A percentile compares a stretch with the other conserved stretches of the same genome.
These are phyloP conservation scores for Phytophthora tubulina DNA, from an alignment of 352 stramenopile species.

Conservation along the genomic window DNA sequence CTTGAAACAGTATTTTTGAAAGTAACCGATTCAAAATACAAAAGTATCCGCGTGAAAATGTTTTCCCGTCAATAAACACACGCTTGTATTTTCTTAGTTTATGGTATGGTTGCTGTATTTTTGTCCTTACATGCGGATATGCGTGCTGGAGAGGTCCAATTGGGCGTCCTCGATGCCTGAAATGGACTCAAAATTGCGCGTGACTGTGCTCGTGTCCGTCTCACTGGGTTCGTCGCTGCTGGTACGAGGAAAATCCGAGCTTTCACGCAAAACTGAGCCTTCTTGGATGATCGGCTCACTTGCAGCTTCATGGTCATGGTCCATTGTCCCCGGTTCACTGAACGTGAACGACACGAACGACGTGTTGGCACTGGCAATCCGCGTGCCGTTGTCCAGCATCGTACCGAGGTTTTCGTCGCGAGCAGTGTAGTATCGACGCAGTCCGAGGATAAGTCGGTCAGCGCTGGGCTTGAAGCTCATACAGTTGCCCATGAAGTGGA, in stretches of 20 bases:
- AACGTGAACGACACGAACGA: slow-evolving; percentile 60
- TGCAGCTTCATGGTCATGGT: slow-evolving; percentile 19
- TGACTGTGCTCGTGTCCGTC: slow-evolving; percentile 34
- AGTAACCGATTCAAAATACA: no score
- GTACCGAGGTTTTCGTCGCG: slow-evolving; percentile 21
- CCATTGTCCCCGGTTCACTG: slow-evolving; percentile 25
- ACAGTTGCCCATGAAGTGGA: slow-evolving; percentile 80
- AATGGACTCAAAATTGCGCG: slow-evolving; percentile 58
- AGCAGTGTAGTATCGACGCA: slow-evolving; percentile 48
- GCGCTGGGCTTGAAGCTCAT: slow-evolving; percentile 79
- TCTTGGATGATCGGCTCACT: slow-evolving; percentile 45
- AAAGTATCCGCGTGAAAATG: not conserved
- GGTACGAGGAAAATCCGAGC: slow-evolving; percentile 13
- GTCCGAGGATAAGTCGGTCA: slow-evolving; percentile 53
- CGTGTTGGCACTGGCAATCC: slow-evolving; percentile 47
- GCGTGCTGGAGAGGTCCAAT: slow-evolving; percentile 47
- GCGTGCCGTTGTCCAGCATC: slow-evolving; percentile 37
- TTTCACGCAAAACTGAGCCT: slow-evolving; percentile 29
- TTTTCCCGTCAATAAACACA: not conserved
- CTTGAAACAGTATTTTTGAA: no score
- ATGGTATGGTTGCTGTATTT: slow-evolving; percentile 5
- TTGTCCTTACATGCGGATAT: slow-evolving; percentile 47
- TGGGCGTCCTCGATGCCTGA: slow-evolving; percentile 45
- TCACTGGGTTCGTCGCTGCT: slow-evolving; percentile 20
- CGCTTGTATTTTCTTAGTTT: slow-evolving; percentile 10